Conservation (phyloP, 441 rosid genomes). For the Pelargonium cotyledonis region DNA sequence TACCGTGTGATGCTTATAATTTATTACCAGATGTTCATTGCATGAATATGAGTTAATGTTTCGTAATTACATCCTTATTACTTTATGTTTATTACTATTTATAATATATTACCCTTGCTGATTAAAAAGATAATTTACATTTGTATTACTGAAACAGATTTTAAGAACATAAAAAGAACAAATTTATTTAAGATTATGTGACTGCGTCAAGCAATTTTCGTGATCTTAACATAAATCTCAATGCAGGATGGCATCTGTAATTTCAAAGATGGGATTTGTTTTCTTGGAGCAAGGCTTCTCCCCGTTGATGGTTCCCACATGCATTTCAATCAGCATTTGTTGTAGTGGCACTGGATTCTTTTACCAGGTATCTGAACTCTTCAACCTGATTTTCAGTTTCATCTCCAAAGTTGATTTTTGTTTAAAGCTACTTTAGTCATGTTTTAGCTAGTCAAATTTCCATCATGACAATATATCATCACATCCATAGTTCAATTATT, state of each 20-base stretch:
- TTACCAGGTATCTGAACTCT: conserved; percentile 59
- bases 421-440: background rate
- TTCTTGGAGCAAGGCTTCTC: conserved; percentile 88
- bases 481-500: background rate
- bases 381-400: background rate
- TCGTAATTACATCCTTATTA: background rate
- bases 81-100: too few species aligned
- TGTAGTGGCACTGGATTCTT: conserved; percentile 88
- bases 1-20: background rate
- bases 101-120: too few species aligned
- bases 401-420: background rate
- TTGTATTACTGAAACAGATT: background rate
- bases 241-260: conserved; percentile 92
- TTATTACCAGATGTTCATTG: background rate
- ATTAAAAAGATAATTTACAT: background rate
- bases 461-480: too few species aligned
- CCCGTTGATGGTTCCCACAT: conserved; percentile 57
- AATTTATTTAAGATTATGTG: background rate
- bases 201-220: background rate
- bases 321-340: conserved; percentile 76
- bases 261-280: conserved; percentile 94
- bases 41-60: too few species aligned
- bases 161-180: background rate
- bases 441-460: background rate
- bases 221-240: conserved; percentile 11